Conservation (phyloP, 73 alveolate genomes). For the Uronychia setigera region DNA sequence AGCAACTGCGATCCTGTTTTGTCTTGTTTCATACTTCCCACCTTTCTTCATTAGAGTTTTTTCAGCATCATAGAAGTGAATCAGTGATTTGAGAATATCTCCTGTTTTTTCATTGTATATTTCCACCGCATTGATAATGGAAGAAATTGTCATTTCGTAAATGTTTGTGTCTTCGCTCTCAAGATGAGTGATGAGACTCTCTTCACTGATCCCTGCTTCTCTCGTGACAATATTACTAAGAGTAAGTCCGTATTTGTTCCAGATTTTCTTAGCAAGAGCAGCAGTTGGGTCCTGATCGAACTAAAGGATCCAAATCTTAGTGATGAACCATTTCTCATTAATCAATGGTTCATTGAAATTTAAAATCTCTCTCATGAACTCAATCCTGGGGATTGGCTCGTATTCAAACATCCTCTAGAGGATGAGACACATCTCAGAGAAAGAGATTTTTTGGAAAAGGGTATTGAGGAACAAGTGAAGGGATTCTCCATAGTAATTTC, state of each 20-base stretch:
- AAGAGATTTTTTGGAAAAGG: slow-evolving; percentile 14
- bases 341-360: slow-evolving; percentile 24
- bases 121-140: slow-evolving; percentile 38
- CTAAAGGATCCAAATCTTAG: slow-evolving; percentile 55
- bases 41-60: background rate
- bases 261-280: slow-evolving; percentile 29
- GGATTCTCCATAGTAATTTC: slow-evolving; percentile 22
- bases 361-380: slow-evolving; percentile 29
- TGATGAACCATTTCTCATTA: slow-evolving; percentile 45
- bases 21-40: slow-evolving; percentile 10
- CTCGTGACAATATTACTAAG: slow-evolving; percentile 20
- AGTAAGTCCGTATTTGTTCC: slow-evolving; percentile 55
- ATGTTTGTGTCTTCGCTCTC: slow-evolving; percentile 34
- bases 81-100: slow-evolving; percentile 27
- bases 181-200: slow-evolving; percentile 23
- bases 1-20: slow-evolving; percentile 44
- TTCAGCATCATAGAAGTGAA: slow-evolving; percentile 43
- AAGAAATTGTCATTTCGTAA: slow-evolving; percentile 22
- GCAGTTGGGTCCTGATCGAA: slow-evolving; percentile 44
- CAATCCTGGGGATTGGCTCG: slow-evolving; percentile 57
- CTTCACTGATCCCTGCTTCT: slow-evolving; percentile 7
- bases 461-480: slow-evolving; percentile 13
- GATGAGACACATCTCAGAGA: slow-evolving; percentile 41
- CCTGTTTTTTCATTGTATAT: slow-evolving; percentile 22
- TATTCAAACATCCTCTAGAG: slow-evolving; percentile 48